Evolutionary conservation across 2,329 filamentous ascomycete species (phyloP), one percentile per base, ranked within the genome.

Genomic region (Fonsecaea pugnacius): DNA sequence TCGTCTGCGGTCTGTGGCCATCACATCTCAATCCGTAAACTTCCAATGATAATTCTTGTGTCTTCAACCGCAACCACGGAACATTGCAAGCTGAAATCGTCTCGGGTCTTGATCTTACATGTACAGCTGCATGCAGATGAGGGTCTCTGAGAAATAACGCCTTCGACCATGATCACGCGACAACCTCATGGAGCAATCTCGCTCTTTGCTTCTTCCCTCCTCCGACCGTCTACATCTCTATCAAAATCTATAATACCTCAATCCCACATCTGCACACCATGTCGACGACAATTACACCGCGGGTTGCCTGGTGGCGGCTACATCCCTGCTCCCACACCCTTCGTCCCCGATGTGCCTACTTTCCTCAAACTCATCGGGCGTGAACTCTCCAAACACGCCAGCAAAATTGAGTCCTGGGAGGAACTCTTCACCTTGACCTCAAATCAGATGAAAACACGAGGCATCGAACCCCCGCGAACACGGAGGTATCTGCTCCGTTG

Each of bases 341-440:
- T 70, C 21, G 70, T 71, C 18, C 70, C 70, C 14, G 70, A 71
- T 27, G 67, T 92, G 46, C 76, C 84, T 71, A 95, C 93, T 16
- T 96, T 99, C 78, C 88, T 98, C 67, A 91, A 86, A 38, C 83
- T 97, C 65, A 97, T 98, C 78, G 95, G 95, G 71, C 93, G 95
- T 68, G 89, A 89, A 72, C 87, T 97, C 72, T 88, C 85, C 73
- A 87, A 90, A 74, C 91, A 97, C 80, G 86, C 90, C 55, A 83
- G 86, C 78, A 98, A 98, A 78, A 91, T 99, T 72, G 87, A 91
- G 2, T 89, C 90, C 10, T 98, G 95, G 95, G 90, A 95, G 59
- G 86, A 91, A 5, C 87, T 99, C 52, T 98, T 98, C 84, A 88
- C 88, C 52, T 83, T 95, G 69, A 88, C 87, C 24, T 92, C 91